Conservation (phyloP, 2,329 filamentous ascomycete genomes). For the Neonectria sp. region DNA sequence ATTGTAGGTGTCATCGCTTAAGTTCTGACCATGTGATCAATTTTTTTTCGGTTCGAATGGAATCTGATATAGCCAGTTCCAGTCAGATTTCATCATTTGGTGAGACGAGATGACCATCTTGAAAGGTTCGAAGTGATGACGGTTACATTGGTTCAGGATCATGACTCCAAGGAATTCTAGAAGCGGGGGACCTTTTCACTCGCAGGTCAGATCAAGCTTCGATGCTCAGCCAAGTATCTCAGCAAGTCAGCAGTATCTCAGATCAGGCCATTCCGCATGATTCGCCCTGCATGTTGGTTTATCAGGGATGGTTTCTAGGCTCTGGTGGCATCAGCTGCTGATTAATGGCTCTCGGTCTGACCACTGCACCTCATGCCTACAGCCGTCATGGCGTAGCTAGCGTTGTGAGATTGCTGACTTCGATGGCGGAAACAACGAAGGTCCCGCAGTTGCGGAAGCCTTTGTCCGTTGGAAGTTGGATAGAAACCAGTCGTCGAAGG, state of each 20-base stretch:
- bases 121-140: slow-evolving; percentile 3
- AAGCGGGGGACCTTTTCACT: slow-evolving; percentile 16
- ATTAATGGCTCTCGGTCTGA: background rate
- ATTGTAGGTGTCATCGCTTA: slow-evolving; percentile 14
- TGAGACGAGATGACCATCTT: slow-evolving; percentile 19
- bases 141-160: slow-evolving; percentile 18
- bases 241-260: background rate
- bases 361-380: background rate
- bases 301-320: background rate
- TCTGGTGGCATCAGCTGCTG: background rate
- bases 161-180: slow-evolving; percentile 1
- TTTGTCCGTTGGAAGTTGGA: background rate
- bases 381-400: background rate
- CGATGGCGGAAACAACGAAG: background rate
- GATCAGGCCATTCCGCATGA: slow-evolving; percentile 16
- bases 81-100: slow-evolving; percentile 25
- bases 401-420: background rate
- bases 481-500: background rate
- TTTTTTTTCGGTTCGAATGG: background rate
- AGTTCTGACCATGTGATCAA: slow-evolving; percentile 16
- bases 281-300: slow-evolving; percentile 8
- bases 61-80: slow-evolving; percentile 1
- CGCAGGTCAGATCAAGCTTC: slow-evolving; percentile 12
- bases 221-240: slow-evolving; percentile 2
- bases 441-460: no score